Conservation (phyloP, 257 asterid genomes). For the Solanum microdontum region DNA sequence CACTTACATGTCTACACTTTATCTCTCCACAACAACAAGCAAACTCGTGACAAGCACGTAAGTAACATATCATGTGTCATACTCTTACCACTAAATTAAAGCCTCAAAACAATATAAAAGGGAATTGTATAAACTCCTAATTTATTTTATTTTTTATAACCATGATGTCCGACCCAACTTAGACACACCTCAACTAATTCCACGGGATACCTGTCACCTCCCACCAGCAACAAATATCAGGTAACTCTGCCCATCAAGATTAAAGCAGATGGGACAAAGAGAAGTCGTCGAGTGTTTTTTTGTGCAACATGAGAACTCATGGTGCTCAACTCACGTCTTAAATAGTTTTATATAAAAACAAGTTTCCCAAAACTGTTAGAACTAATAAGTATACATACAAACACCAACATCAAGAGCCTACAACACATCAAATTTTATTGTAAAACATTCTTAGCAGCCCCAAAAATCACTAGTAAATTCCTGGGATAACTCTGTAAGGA, state of each 20-base stretch:
- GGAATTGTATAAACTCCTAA: neutral
- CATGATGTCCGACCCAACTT: neutral
- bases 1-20: too few relatives aligned
- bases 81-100: neutral
- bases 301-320: neutral
- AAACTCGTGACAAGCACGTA: neutral
- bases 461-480: slow-evolving; percentile 46
- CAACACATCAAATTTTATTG: neutral
- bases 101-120: neutral
- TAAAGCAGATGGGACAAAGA: neutral
- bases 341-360: neutral
- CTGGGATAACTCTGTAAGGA: slow-evolving; percentile 61
- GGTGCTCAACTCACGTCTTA: neutral
- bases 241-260: neutral
- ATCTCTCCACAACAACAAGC: too few relatives aligned
- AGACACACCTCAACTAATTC: neutral
- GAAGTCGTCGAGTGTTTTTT: neutral
- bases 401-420: neutral
- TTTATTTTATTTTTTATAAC: neutral
- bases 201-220: neutral
- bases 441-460: neutral
- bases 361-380: neutral
- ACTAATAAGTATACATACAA: neutral
- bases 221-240: neutral
- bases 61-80: neutral